Conservation (phyloP, 306 rosid species). For the Parietaria judaica region DNA sequence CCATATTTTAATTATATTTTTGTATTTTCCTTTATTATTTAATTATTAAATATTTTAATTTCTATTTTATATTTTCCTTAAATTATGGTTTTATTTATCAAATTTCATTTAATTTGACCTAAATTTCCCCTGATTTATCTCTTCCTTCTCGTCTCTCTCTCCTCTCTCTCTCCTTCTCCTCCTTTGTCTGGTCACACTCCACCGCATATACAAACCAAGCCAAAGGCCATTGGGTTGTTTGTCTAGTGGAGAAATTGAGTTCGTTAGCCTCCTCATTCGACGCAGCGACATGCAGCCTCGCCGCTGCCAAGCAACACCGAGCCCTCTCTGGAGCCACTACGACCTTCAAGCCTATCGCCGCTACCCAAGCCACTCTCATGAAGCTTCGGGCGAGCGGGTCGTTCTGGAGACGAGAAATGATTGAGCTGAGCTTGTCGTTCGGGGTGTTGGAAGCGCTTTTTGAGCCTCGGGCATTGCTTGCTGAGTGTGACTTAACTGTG, state of each 20-base stretch:
- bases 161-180: no score
- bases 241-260: conserved; percentile 23
- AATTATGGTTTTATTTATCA: no score
- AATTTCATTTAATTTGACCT: no score
- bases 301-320: background rate
- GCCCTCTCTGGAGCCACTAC: background rate
- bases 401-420: conserved; percentile 39
- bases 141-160: no score
- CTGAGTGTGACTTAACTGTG: conserved; percentile 50
- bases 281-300: conserved; percentile 13
- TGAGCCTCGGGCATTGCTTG: conserved; percentile 17
- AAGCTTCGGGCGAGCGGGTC: conserved; percentile 13
- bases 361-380: no score
- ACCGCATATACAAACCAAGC: background rate
- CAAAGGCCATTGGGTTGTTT: background rate
- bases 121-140: no score
- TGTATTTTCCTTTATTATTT: no score
- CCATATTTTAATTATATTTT: no score
- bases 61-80: no score
- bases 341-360: background rate
- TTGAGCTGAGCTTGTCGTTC: conserved; percentile 42
- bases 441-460: conserved; percentile 30
- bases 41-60: no score
- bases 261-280: conserved; percentile 28
- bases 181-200: no score